Evolutionary conservation across 169 alveolate species (phyloP), one percentile per base, ranked within the genome.

Genomic region (Eimeria tenella): DNA sequence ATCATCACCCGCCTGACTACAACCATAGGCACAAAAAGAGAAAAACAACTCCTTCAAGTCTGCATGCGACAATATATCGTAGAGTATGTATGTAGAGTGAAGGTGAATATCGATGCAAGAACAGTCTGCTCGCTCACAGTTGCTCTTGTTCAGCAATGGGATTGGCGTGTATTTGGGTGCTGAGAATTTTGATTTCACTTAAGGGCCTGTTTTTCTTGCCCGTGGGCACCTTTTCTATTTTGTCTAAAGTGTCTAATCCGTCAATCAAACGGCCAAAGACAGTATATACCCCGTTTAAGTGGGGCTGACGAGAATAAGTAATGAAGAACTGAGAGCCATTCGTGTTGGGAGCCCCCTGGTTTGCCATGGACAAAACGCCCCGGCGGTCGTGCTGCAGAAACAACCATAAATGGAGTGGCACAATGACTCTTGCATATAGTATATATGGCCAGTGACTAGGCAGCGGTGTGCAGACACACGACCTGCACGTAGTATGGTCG

Each of bases 281-380:
- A 15, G 99, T 97, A 96, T 97, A 98, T 49, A 93, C 97, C 50
- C 99, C 99, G 88, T 98, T 97, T 50, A 98, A 97, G 83, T 98
- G 99, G 53, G 99, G 98, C 89, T 97, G 98, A 75, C 98, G 97
- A 7, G 98, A 97, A 95, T 98, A 98, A 55, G 99, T 98, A 83
- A 98, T 97, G 95, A 98, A 98, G 94, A 98, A 98, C 96, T 98
- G 99, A 17, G 99, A 97, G 55, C 99, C 98, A 91, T 98, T 98
- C 93, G 99, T 97, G 94, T 97, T 97, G 10, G 98, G 98, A 68
- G 96, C 95, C 31, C 99, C 98, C 71, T 87, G 97, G 94, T 98
- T 97, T 71, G 99, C 99, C 99, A 98, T 98, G 25, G 99, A 97
- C 62, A 98, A 95, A n/a, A 96, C 94, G 31, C 99, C 99, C 58